Conservation (phyloP, 139 green algal genomes). For the Gonium pectorale region DNA sequence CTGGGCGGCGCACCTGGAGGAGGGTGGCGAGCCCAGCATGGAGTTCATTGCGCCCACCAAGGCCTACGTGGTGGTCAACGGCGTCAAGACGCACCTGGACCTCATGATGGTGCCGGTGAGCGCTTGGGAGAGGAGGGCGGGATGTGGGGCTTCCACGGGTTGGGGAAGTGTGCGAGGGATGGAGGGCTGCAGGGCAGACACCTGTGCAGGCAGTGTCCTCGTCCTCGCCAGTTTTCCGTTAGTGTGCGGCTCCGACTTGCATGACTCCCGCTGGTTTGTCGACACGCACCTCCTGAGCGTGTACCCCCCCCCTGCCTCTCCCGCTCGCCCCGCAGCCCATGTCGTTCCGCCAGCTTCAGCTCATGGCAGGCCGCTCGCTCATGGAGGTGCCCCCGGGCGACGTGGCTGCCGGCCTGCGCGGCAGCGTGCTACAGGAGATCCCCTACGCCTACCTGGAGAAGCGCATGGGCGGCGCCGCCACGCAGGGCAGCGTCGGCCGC, state of each 20-base stretch:
- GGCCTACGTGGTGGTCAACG: conserved; percentile 79
- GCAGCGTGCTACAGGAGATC: conserved; percentile 61
- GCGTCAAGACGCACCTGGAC: conserved; percentile 78
- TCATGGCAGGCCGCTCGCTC: conserved; percentile 50
- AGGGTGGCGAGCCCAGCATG: conserved; percentile 59
- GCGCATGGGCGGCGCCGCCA: conserved; percentile 56
- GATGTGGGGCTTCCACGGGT: neutral
- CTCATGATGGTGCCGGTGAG: conserved; percentile 59
- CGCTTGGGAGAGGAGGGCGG: too few relatives aligned
- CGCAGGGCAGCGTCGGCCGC: conserved; percentile 28
- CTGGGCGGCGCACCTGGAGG: conserved; percentile 69
- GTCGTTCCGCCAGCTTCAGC: conserved; percentile 60
- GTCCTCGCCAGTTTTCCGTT: too few relatives aligned
- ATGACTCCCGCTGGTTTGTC: too few relatives aligned
- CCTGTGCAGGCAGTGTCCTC: neutral
- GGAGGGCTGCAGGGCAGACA: neutral
- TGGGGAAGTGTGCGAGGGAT: neutral
- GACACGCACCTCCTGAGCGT: too few relatives aligned
- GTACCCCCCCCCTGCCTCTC: neutral
- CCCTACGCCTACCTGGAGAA: conserved; percentile 61
- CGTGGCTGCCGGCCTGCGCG: conserved; percentile 52
- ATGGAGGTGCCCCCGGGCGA: conserved; percentile 40
- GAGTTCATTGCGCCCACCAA: conserved; percentile 79
- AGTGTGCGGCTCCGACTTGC: too few relatives aligned
- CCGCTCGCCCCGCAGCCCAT: conserved; percentile 25